Evolutionary conservation across 1,139 yeast genomes (phyloP).

Genomic region (Yamadazyma friedrichii): DNA sequence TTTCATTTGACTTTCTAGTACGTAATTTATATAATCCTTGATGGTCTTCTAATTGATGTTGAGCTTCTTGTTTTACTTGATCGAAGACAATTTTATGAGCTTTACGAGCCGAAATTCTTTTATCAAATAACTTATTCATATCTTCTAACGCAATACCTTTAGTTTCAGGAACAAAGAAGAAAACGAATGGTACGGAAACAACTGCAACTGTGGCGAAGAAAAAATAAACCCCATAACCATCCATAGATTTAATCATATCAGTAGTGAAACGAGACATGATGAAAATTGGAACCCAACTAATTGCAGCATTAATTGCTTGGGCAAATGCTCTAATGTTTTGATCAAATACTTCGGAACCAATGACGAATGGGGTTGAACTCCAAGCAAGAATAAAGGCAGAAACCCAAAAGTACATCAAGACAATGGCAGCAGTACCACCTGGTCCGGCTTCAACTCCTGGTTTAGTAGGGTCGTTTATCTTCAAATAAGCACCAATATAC

Average conservation of each 20-base stretch:
- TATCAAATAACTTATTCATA: slow-evolving; percentile 40
- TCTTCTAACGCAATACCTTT: slow-evolving; percentile 45
- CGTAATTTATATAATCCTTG: slow-evolving; percentile 17
- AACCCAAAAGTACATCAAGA: slow-evolving; percentile 44
- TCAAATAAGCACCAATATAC: slow-evolving; percentile 44
- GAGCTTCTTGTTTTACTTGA: slow-evolving; percentile 21
- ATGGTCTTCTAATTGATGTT: slow-evolving; percentile 9
- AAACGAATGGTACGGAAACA: slow-evolving; percentile 35
- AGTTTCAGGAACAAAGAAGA: slow-evolving; percentile 39
- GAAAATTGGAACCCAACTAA: slow-evolving; percentile 44
- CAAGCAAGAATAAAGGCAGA: slow-evolving; percentile 44
- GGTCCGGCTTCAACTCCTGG: slow-evolving; percentile 40
- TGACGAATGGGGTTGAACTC: slow-evolving; percentile 47
- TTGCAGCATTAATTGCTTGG: slow-evolving; percentile 44
- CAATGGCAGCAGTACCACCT: slow-evolving; percentile 44
- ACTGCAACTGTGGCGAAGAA: slow-evolving; percentile 38
- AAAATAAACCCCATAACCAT: slow-evolving; percentile 38
- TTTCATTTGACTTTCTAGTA: slow-evolving; percentile 14
- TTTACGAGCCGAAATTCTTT: slow-evolving; percentile 25
- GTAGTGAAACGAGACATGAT: slow-evolving; percentile 40
- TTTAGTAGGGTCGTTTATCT: slow-evolving; percentile 36
- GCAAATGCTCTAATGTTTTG: slow-evolving; percentile 43
- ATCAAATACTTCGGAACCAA: slow-evolving; percentile 43
- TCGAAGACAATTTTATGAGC: slow-evolving; percentile 28
- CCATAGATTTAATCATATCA: slow-evolving; percentile 37